phyloP scores from a whole-genome alignment of 2,329 filamentous ascomycete species.

The Septoria linicola region DNA sequence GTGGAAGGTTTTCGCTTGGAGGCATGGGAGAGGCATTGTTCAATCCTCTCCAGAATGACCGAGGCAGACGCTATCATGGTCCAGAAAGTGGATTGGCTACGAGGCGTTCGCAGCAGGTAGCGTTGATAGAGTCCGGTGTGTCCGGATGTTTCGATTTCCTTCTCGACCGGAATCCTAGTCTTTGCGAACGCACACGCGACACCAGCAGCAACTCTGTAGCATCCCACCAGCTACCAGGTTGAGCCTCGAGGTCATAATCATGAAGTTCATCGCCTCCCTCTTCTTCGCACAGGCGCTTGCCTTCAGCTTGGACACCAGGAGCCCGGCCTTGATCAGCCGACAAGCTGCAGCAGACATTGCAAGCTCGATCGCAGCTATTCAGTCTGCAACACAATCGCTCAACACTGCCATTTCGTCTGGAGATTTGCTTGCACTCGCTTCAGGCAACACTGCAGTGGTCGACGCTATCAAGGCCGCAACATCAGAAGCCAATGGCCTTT shows the following conservation, averaged over 20 bases:
- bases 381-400: conserved; percentile 13
- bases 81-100: conserved; percentile 1
- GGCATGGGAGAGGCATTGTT: conserved; percentile 4
- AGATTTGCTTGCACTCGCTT: conserved; percentile 8
- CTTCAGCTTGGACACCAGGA: conserved; percentile 16
- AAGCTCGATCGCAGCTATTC: conserved; percentile 16
- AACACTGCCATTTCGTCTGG: conserved; percentile 12
- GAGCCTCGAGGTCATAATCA: conserved; percentile 8
- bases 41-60: conserved; percentile 5
- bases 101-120: conserved; percentile 11
- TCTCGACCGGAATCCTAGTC: conserved; percentile 2
- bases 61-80: conserved; percentile 5
- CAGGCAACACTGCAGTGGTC: conserved; percentile 12
- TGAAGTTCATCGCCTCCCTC: conserved; percentile 18
- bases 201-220: conserved; percentile 1
- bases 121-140: conserved; percentile 8
- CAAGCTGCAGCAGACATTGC: conserved; percentile 15
- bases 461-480: conserved; percentile 18
- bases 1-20: not conserved
- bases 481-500: conserved; percentile 16
- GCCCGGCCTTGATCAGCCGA: conserved; percentile 12
- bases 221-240: not conserved
- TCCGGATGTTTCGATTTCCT: conserved; percentile 10
- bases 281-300: conserved; percentile 14
- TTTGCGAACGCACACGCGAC: conserved; percentile 10